phyloP scores from a whole-genome alignment of 148 eudicot genomes.

The Dianthus caryophyllus region DNA sequence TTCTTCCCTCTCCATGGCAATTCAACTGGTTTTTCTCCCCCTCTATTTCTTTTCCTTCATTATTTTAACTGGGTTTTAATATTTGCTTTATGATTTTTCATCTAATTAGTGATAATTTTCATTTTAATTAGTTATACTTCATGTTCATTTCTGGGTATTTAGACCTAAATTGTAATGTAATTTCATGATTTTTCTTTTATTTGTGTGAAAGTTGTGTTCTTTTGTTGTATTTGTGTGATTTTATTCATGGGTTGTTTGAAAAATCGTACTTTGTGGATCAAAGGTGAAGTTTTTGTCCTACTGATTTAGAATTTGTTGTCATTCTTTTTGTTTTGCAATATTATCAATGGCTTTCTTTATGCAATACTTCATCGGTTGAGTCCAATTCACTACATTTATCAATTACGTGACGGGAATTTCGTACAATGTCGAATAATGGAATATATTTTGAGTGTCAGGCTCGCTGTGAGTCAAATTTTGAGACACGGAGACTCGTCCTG shows the following conservation, averaged over 20 bases:
- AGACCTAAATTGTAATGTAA: neutral
- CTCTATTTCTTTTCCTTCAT: conserved; percentile 17
- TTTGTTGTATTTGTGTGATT: neutral
- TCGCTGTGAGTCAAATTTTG: too few species aligned
- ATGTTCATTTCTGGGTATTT: neutral
- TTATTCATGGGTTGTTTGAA: neutral
- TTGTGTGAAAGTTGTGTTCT: neutral
- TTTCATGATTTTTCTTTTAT: neutral
- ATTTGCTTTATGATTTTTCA: neutral
- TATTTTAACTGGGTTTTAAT: neutral
- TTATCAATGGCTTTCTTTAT: too few species aligned
- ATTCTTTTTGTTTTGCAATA: too few species aligned
- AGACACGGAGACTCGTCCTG: too few species aligned
- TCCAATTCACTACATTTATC: too few species aligned
- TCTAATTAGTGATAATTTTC: neutral
- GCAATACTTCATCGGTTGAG: too few species aligned
- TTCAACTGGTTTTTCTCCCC: conserved; percentile 44
- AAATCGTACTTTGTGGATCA: neutral
- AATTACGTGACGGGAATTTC: too few species aligned
- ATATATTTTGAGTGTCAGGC: too few species aligned
- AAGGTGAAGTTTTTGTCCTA: neutral
- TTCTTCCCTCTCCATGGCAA: conserved; percentile 37
- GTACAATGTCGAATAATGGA: too few species aligned
- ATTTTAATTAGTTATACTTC: neutral
- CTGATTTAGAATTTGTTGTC: too few species aligned